Percentiles rank a stretch among this genome's conserved stretches.
Evolutionary conservation across 352 stramenopile genomes (phyloP).

Genomic region (Thalassiosira exigua): DNA sequence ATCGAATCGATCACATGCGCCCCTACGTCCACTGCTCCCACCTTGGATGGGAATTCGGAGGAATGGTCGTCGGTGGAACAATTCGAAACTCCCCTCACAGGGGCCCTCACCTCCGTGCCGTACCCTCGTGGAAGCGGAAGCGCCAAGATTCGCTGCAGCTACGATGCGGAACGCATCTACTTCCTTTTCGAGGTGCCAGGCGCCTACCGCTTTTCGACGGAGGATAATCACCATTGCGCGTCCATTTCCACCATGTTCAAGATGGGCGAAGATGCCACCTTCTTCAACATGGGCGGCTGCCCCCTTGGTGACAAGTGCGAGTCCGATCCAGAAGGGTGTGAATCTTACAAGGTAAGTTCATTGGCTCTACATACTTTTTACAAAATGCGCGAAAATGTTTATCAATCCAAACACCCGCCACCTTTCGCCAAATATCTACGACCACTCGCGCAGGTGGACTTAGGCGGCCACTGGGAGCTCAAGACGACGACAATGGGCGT

Average conservation of each 20-base stretch:
- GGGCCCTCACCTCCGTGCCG: neutral
- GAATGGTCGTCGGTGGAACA: slow-evolving; percentile 24
- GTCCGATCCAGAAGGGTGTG: slow-evolving; percentile 24
- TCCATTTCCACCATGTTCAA: slow-evolving; percentile 56
- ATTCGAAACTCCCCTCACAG: slow-evolving; percentile 8
- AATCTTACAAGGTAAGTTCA: slow-evolving; percentile 35
- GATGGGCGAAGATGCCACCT: slow-evolving; percentile 34
- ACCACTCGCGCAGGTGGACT: too few species aligned
- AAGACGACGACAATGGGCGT: slow-evolving; percentile 22
- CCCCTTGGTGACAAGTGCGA: slow-evolving; percentile 24
- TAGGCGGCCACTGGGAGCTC: slow-evolving; percentile 49
- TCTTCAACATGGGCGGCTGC: slow-evolving; percentile 52
- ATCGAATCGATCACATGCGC: slow-evolving; percentile 1
- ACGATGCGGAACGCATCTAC: slow-evolving; percentile 40
- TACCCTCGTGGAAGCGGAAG: slow-evolving; percentile 30
- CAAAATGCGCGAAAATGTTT: too few species aligned
- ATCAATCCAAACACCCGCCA: too few species aligned
- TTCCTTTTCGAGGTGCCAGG: slow-evolving; percentile 48
- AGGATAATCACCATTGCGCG: slow-evolving; percentile 36
- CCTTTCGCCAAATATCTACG: too few species aligned
- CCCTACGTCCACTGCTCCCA: slow-evolving; percentile 8
- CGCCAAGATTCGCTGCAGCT: slow-evolving; percentile 29
- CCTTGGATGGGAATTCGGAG: slow-evolving; percentile 22
- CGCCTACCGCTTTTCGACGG: slow-evolving; percentile 30
- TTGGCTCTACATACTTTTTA: too few species aligned